Conservation (phyloP, 805 yeast species). For the Kodamaea kaohsiungensis region DNA sequence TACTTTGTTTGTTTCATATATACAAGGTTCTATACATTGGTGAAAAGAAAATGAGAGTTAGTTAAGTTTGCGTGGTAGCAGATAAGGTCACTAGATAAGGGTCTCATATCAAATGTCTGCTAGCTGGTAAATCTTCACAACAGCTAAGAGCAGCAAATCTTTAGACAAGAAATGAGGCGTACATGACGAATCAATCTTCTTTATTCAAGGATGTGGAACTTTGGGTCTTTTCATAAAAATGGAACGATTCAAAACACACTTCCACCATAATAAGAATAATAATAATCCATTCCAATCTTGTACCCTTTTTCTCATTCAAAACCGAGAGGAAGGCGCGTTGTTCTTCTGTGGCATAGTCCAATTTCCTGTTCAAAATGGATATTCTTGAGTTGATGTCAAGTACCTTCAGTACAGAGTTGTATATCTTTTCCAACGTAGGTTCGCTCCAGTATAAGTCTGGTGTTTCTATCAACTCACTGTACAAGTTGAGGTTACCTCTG, state of each 20-base stretch:
- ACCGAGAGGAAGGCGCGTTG: conserved; percentile 75
- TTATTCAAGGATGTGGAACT: background rate
- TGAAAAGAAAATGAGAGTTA: background rate
- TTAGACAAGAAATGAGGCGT: too few relatives aligned
- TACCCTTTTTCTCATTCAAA: conserved; percentile 71
- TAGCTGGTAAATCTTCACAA: too few relatives aligned
- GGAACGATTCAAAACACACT: conserved; percentile 77
- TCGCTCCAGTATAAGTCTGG: conserved; percentile 95
- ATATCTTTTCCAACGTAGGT: conserved; percentile 77
- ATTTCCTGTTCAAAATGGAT: conserved; percentile 74
- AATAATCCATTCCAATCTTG: conserved; percentile 85
- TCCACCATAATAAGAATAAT: conserved; percentile 81
- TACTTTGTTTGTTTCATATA: background rate
- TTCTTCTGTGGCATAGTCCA: conserved; percentile 91
- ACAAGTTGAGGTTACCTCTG: conserved; percentile 80
- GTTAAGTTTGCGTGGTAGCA: background rate
- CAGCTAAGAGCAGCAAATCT: too few relatives aligned
- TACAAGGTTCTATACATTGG: background rate
- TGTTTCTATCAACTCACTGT: conserved; percentile 86
- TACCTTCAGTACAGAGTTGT: conserved; percentile 65
- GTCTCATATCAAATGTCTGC: too few relatives aligned
- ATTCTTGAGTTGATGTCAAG: conserved; percentile 80
- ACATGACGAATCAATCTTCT: too few relatives aligned
- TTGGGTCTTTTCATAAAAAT: conserved; percentile 53
- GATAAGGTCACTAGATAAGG: too few relatives aligned